Conservation (phyloP, 352 stramenopile genomes). For the Phytophthora citricola region DNA sequence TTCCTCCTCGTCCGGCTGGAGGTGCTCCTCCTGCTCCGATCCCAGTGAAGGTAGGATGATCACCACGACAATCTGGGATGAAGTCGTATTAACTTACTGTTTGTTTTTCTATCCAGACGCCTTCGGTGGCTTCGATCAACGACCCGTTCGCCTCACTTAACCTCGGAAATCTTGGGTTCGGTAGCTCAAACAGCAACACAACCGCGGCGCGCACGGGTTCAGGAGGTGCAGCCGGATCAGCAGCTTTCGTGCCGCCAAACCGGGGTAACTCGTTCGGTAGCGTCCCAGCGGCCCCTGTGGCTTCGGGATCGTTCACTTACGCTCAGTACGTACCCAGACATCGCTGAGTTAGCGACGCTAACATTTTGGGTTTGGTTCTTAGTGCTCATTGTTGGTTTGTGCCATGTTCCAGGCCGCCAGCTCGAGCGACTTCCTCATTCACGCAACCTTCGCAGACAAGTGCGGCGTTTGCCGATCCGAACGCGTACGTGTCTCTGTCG, state of each 20-base stretch:
- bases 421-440: slow-evolving; percentile 40
- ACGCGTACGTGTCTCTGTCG: slow-evolving; percentile 46
- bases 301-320: slow-evolving; percentile 51
- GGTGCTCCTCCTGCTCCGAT: slow-evolving; percentile 30
- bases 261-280: slow-evolving; percentile 32
- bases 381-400: slow-evolving; percentile 14
- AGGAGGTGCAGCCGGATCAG: slow-evolving; percentile 30
- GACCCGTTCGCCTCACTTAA: slow-evolving; percentile 81
- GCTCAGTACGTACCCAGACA: slow-evolving; percentile 33
- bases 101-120: slow-evolving; percentile 19
- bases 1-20: slow-evolving; percentile 22
- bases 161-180: slow-evolving; percentile 60
- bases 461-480: slow-evolving; percentile 44
- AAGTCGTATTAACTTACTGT: slow-evolving; percentile 6
- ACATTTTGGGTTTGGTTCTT: neutral
- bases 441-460: slow-evolving; percentile 42
- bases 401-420: slow-evolving; percentile 23
- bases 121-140: slow-evolving; percentile 52
- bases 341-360: neutral
- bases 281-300: slow-evolving; percentile 9
- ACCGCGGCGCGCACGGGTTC: slow-evolving; percentile 27
- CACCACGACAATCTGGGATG: neutral
- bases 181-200: slow-evolving; percentile 29
- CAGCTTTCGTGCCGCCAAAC: slow-evolving; percentile 25
- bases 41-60: slow-evolving; percentile 46